Evolutionary conservation across 2,329 filamentous ascomycete genomes (phyloP).

Genomic region (Fusarium torreyae): DNA sequence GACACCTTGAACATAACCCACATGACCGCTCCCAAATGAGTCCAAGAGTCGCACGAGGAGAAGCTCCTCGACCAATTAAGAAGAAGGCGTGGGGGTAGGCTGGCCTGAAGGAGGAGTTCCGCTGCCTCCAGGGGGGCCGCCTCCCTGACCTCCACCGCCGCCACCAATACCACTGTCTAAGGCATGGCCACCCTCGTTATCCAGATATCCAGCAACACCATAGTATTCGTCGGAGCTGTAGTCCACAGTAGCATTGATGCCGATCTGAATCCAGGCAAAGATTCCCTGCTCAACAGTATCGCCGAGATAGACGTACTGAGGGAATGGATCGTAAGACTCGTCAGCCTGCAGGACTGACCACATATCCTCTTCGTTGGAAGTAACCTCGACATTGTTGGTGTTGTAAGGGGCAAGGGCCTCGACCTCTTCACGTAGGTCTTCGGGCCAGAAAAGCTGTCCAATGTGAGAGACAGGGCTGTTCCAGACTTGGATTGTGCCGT

Average conservation of each 20-base stretch:
- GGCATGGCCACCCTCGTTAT: constrained; percentile 4
- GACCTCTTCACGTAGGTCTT: constrained; percentile 1
- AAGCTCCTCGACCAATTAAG: neutral
- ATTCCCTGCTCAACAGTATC: constrained; percentile 20
- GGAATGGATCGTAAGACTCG: constrained; percentile 23
- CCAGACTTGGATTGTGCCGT: constrained; percentile 19
- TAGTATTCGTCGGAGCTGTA: constrained; percentile 8
- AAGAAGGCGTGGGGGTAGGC: neutral
- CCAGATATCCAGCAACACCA: constrained; percentile 17
- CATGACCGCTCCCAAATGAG: too few relatives aligned
- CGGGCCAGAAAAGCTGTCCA: constrained; percentile 22
- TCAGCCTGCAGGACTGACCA: constrained; percentile 16
- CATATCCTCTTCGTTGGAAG: constrained; percentile 18
- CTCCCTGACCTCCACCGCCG: neutral
- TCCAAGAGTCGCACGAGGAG: too few relatives aligned
- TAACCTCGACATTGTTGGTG: constrained; percentile 8
- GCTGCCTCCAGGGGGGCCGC: neutral
- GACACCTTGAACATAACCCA: too few relatives aligned
- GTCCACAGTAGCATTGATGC: constrained; percentile 11
- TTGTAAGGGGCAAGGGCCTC: constrained; percentile 9
- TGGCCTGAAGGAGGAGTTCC: constrained; percentile 14
- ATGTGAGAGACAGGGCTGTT: constrained; percentile 25
- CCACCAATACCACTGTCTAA: constrained; percentile 20
- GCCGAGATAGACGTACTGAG: constrained; percentile 17
- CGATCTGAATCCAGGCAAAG: constrained; percentile 22